Conservation (phyloP, 768 basidiomycete genomes). For the Chalciporus piperatus region DNA sequence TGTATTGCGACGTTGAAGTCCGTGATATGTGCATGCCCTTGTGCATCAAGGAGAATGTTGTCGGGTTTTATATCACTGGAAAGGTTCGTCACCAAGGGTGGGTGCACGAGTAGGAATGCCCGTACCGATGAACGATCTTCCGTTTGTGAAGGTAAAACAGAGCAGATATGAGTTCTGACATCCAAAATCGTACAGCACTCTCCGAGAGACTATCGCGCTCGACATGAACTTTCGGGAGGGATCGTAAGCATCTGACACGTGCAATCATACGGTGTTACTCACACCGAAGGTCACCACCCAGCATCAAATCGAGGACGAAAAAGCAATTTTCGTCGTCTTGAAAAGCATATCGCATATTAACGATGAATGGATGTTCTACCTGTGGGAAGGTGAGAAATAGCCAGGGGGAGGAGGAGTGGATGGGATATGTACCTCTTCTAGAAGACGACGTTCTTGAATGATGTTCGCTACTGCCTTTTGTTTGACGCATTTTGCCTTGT, state of each 20-base stretch:
- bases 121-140: conserved; percentile 91
- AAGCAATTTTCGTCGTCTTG: conserved; percentile 98
- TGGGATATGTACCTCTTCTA: conserved; percentile 75
- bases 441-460: conserved; percentile 87
- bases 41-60: conserved; percentile 91
- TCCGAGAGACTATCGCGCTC: conserved; percentile 72
- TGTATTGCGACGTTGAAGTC: conserved; percentile 99
- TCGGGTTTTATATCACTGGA: conserved; percentile 93
- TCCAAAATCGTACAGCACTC: conserved; percentile 78
- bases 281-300: conserved; percentile 93
- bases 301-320: conserved; percentile 95
- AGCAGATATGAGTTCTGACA: conserved; percentile 82
- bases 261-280: conserved; percentile 31
- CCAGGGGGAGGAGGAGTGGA: neutral
- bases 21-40: conserved; percentile 93
- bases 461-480: conserved; percentile 91
- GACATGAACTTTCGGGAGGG: conserved; percentile 63
- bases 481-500: conserved; percentile 87
- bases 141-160: conserved; percentile 88
- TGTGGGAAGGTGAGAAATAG: conserved; percentile 28
- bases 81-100: conserved; percentile 6
- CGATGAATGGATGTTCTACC: conserved; percentile 88
- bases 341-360: conserved; percentile 92
- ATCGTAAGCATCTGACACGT: neutral
- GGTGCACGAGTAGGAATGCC: conserved; percentile 7